phyloP scores from a whole-genome alignment of 108 stramenopile genomes.

The Conticribra weissflogii region DNA sequence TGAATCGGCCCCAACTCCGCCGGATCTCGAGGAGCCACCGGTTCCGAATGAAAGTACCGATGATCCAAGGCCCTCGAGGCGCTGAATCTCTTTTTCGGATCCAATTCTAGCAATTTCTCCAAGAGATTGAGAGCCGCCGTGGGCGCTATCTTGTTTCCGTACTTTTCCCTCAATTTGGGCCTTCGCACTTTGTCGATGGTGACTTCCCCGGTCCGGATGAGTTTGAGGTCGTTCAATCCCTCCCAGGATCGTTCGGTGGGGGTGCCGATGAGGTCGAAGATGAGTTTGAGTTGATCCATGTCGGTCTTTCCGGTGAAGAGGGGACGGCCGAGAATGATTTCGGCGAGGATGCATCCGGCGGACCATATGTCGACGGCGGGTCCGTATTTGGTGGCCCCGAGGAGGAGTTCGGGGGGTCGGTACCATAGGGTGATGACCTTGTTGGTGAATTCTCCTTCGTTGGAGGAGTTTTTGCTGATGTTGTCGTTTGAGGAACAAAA shows the following conservation, averaged over 20 bases:
- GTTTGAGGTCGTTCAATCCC: constrained; percentile 64
- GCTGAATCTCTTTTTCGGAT: constrained; percentile 75
- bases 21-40: constrained; percentile 70
- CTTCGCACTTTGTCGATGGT: constrained; percentile 49
- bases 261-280: constrained; percentile 85
- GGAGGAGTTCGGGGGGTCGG: constrained; percentile 87
- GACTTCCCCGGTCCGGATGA: constrained; percentile 67
- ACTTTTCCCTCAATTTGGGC: constrained; percentile 66
- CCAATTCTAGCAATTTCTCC: constrained; percentile 82
- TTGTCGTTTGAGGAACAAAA: neutral
- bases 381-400: constrained; percentile 83
- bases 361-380: constrained; percentile 96
- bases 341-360: constrained; percentile 96
- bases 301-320: constrained; percentile 93
- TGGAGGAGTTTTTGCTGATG: neutral
- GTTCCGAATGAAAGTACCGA: constrained; percentile 71
- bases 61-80: constrained; percentile 63
- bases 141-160: constrained; percentile 57
- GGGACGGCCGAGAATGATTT: constrained; percentile 90
- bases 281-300: constrained; percentile 88
- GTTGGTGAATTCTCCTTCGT: constrained; percentile 51
- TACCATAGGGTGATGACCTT: constrained; percentile 93
- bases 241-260: constrained; percentile 73
- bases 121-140: constrained; percentile 64
- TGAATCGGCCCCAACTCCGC: constrained; percentile 63